A percentile compares a stretch with the other conserved stretches of the same genome.
These are phyloP conservation scores for Geranomyces variabilis DNA, from an alignment of 192 early-diverging fungal genomes.

Conservation along the genomic window DNA sequence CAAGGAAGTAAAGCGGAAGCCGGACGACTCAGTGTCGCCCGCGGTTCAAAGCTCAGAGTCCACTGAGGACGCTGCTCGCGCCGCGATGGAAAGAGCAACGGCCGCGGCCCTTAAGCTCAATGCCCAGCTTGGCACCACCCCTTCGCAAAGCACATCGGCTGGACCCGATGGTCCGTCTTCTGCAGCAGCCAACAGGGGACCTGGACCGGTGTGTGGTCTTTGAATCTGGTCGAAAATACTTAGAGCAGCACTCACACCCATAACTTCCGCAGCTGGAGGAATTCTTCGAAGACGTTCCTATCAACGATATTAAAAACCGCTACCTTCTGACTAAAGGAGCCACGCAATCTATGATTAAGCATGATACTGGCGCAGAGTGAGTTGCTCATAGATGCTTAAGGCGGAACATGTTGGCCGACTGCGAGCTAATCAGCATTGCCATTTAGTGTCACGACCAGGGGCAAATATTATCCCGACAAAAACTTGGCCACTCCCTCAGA, in stretches of 20 bases:
- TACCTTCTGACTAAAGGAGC: constrained; percentile 78
- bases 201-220: constrained; percentile 5
- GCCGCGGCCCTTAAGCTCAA: constrained; percentile 5
- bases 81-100: constrained; percentile 14
- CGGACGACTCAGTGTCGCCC: background rate
- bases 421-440: background rate
- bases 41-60: background rate
- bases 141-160: background rate
- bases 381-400: constrained; percentile 32
- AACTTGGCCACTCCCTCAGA: constrained; percentile 73
- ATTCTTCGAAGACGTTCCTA: constrained; percentile 70
- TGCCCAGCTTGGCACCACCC: background rate
- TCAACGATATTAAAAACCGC: constrained; percentile 82
- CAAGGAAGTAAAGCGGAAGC: background rate
- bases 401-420: too few species aligned
- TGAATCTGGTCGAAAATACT: background rate
- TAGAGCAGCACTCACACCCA: background rate
- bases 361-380: constrained; percentile 75
- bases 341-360: constrained; percentile 73
- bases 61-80: background rate
- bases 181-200: background rate
- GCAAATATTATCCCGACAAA: constrained; percentile 78
- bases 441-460: constrained; percentile 73
- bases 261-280: constrained; percentile 6
- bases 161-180: background rate